phyloP scores from a whole-genome alignment of 2,329 filamentous ascomycete genomes.

The Ophiocordyceps unilateralis region DNA sequence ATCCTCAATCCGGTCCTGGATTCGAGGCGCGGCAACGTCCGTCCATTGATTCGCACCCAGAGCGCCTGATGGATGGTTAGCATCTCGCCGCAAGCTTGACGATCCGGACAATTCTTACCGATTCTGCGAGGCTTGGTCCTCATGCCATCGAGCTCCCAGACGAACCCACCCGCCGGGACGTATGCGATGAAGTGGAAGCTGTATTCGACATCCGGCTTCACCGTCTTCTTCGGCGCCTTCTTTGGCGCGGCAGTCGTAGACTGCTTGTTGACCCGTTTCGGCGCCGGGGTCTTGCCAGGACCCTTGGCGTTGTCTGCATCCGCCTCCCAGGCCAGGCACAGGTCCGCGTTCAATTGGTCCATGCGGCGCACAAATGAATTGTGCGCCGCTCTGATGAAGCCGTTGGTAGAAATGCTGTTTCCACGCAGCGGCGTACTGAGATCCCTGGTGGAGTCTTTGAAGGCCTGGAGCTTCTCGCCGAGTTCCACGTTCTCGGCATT shows the following conservation, averaged over 20 bases:
- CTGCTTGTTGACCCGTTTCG: conserved; percentile 15
- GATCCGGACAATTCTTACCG: conserved; percentile 10
- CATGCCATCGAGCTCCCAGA: conserved; percentile 85
- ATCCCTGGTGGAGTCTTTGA: conserved; percentile 53
- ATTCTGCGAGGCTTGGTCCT: conserved; percentile 43
- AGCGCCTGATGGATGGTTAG: conserved; percentile 3
- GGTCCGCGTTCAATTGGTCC: conserved; percentile 58
- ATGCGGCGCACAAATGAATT: conserved; percentile 73
- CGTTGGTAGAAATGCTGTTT: conserved; percentile 54
- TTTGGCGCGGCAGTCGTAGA: too few species aligned
- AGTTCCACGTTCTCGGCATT: conserved; percentile 53
- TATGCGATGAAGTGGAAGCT: conserved; percentile 84
- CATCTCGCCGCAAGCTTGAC: background rate
- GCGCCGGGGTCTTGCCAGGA: background rate
- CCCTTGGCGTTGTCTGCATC: conserved; percentile 12
- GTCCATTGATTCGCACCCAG: conserved; percentile 41
- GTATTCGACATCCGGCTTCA: conserved; percentile 32
- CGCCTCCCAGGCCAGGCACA: conserved; percentile 43
- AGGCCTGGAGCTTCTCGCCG: conserved; percentile 50
- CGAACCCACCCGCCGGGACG: conserved; percentile 52
- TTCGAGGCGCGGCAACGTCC: conserved; percentile 40
- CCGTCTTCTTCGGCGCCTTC: conserved; percentile 18
- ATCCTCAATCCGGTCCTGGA: conserved; percentile 49
- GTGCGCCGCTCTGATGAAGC: conserved; percentile 64
- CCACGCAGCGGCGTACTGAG: conserved; percentile 61